Conservation (phyloP, 139 green algal species). For the Ettlia oleoabundans region DNA sequence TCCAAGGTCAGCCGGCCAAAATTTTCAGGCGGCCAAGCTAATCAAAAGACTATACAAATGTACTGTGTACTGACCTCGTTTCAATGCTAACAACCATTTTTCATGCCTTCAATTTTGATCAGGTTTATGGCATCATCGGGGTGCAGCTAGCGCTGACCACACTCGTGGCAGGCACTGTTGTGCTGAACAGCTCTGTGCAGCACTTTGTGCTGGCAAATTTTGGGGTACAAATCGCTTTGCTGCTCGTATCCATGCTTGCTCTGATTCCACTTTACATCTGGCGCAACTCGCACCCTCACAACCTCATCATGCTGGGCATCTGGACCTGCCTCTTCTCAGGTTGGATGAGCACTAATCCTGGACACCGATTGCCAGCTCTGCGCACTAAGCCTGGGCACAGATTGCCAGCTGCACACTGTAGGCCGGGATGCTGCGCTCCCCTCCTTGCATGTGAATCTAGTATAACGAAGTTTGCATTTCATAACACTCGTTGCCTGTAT, state of each 20-base stretch:
- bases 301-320: slow-evolving; percentile 66
- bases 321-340: slow-evolving; percentile 45
- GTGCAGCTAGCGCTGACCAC: slow-evolving; percentile 63
- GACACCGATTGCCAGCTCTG: too few relatives aligned
- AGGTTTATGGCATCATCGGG: slow-evolving; percentile 32
- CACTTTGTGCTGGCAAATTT: slow-evolving; percentile 42
- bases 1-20: slow-evolving; percentile 48
- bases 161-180: slow-evolving; percentile 44
- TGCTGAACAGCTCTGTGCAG: slow-evolving; percentile 34
- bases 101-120: not conserved
- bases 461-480: too few relatives aligned
- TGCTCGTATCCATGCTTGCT: slow-evolving; percentile 36
- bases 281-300: slow-evolving; percentile 63
- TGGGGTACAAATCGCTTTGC: slow-evolving; percentile 15
- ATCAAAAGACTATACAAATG: not conserved
- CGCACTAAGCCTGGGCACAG: too few relatives aligned
- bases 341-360: too few relatives aligned
- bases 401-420: too few relatives aligned
- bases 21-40: too few relatives aligned
- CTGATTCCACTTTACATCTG: slow-evolving; percentile 57
- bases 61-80: not conserved
- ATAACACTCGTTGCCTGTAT: not conserved
- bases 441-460: not conserved
- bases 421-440: not conserved
- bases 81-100: not conserved